phyloP scores from a whole-genome alignment of 2,329 filamentous ascomycete genomes.

The Diaporthe caulivora region DNA sequence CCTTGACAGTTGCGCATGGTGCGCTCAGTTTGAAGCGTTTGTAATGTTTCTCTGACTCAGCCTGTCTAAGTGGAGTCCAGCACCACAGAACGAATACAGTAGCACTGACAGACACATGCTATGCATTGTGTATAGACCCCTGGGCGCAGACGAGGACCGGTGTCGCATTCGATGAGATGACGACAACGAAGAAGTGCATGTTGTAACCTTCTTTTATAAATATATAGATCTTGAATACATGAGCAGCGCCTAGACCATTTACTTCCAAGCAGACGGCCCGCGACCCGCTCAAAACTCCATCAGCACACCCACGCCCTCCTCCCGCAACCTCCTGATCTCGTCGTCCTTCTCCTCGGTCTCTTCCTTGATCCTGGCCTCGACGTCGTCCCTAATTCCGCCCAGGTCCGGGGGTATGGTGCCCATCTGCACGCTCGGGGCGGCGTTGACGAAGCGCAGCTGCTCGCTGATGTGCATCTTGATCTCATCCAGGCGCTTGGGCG shows the following conservation, averaged over 20 bases:
- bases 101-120: neutral
- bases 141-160: neutral
- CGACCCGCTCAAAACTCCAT: slow-evolving; percentile 61
- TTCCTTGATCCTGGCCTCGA: slow-evolving; percentile 76
- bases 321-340: slow-evolving; percentile 61
- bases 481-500: slow-evolving; percentile 78
- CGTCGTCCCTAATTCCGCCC: slow-evolving; percentile 73
- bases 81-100: neutral
- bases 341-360: slow-evolving; percentile 72
- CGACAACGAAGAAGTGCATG: neutral
- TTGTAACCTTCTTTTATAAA: neutral
- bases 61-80: neutral
- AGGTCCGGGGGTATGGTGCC: slow-evolving; percentile 84
- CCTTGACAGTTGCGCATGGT: too few species aligned
- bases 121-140: neutral
- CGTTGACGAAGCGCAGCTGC: slow-evolving; percentile 86
- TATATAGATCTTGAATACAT: neutral
- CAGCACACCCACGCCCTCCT: slow-evolving; percentile 68
- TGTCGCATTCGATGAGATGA: neutral
- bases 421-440: slow-evolving; percentile 89
- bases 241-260: neutral
- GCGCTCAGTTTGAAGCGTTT: neutral
- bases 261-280: neutral
- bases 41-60: neutral
- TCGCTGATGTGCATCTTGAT: slow-evolving; percentile 85